Percentiles rank a stretch among this genome's conserved stretches.
Evolutionary conservation across 192 early-diverging fungal genomes (phyloP).

Genomic region (Coemansia sp.): DNA sequence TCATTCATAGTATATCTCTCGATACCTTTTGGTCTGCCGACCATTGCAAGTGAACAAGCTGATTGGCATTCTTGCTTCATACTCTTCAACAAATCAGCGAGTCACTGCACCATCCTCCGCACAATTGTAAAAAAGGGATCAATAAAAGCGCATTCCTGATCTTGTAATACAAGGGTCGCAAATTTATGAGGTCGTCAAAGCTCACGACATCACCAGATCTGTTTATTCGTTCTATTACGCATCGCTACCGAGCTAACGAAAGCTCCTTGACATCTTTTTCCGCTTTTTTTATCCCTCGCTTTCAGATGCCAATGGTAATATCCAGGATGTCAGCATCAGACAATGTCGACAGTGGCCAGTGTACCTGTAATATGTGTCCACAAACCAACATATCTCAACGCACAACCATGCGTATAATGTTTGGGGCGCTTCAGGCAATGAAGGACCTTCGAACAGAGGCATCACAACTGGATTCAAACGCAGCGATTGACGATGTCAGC

Average conservation of each 20-base stretch:
- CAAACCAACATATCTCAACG: slow-evolving; percentile 24
- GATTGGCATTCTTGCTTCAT: not conserved
- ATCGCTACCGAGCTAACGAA: not conserved
- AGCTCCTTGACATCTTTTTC: not conserved
- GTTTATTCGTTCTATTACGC: not conserved
- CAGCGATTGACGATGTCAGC: slow-evolving; percentile 14
- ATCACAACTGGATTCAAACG: slow-evolving; percentile 16
- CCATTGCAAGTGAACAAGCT: not conserved
- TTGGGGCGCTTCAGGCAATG: slow-evolving; percentile 42
- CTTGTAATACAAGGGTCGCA: not conserved
- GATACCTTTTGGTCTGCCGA: not conserved
- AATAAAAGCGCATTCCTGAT: not conserved
- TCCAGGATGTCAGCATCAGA: slow-evolving; percentile 2
- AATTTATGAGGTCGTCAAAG: not conserved
- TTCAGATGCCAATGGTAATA: slow-evolving; percentile 17
- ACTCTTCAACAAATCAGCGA: not conserved
- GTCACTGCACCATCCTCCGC: not conserved
- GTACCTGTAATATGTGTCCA: slow-evolving; percentile 39
- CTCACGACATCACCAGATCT: not conserved
- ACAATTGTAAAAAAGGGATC: not conserved
- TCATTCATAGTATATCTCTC: not conserved
- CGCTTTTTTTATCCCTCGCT: not conserved
- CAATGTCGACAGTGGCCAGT: not conserved
- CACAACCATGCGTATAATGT: slow-evolving; percentile 31
- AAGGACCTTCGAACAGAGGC: slow-evolving; percentile 27